Conservation (phyloP, 2,329 filamentous ascomycete species). For the Penicillium nordicum region DNA sequence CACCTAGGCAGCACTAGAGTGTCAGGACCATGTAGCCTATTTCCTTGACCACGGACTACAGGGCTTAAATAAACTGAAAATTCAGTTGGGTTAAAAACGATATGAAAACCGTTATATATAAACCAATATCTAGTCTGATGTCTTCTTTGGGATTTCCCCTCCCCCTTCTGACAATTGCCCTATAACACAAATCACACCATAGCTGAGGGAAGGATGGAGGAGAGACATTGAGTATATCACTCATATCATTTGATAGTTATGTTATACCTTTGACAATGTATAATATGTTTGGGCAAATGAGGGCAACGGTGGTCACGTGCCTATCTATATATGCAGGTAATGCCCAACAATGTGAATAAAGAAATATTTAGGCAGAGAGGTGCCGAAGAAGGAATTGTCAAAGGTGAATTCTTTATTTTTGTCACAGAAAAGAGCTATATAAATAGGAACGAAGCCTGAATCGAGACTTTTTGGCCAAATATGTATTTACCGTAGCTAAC, state of each 20-base stretch:
- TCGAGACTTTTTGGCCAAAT: too few species aligned
- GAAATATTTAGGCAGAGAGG: background rate
- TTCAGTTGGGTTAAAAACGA: background rate
- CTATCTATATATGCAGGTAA: background rate
- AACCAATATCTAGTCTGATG: background rate
- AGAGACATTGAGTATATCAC: too few species aligned
- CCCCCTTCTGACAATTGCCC: background rate
- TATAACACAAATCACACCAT: background rate
- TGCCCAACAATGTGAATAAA: background rate
- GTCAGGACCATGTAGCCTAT: background rate
- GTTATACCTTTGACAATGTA: background rate
- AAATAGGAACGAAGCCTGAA: background rate
- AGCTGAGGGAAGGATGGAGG: background rate
- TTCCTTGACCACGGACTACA: background rate
- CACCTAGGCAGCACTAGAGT: background rate
- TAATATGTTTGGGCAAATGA: background rate
- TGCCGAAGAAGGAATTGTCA: background rate
- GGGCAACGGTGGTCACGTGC: background rate
- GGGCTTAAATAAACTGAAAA: too few species aligned
- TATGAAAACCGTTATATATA: background rate
- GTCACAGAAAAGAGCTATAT: background rate
- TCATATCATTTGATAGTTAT: background rate
- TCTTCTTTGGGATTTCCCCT: too few species aligned
- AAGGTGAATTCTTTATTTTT: background rate
- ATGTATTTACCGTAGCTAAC: background rate